Evolutionary conservation across 805 yeast genomes (phyloP).

Genomic region (Nakazawaea sp.): DNA sequence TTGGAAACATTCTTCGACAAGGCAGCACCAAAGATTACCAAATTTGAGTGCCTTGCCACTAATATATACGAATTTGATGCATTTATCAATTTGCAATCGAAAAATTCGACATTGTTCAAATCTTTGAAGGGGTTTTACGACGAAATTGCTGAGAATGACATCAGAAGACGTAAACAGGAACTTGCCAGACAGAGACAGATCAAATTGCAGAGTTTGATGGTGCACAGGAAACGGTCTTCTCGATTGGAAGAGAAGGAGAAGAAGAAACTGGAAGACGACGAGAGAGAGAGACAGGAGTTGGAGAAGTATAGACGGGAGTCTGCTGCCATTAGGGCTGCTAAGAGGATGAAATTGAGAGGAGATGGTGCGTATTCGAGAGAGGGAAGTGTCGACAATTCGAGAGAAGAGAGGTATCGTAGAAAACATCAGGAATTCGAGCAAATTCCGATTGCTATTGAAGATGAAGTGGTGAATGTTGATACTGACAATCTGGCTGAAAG

Average conservation of each 20-base stretch:
- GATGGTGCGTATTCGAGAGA: constrained; percentile 16
- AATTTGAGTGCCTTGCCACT: constrained; percentile 34
- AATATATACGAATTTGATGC: constrained; percentile 37
- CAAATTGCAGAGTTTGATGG: constrained; percentile 55
- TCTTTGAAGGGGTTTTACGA: constrained; percentile 25
- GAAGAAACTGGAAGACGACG: constrained; percentile 46
- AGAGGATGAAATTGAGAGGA: constrained; percentile 30
- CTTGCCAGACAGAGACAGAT: constrained; percentile 53
- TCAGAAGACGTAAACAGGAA: constrained; percentile 46
- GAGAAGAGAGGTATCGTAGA: constrained; percentile 22
- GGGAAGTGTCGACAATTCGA: constrained; percentile 29
- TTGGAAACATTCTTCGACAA: constrained; percentile 7
- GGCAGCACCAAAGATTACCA: constrained; percentile 28
- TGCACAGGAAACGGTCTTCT: constrained; percentile 68
- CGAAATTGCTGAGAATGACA: constrained; percentile 34
- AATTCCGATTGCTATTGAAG: not conserved
- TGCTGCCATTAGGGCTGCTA: constrained; percentile 35
- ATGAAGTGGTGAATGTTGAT: not conserved
- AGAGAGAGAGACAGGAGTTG: constrained; percentile 35
- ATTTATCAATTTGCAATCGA: constrained; percentile 17
- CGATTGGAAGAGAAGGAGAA: constrained; percentile 61
- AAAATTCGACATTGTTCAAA: constrained; percentile 17
- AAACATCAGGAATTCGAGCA: constrained; percentile 2
- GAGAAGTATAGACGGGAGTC: constrained; percentile 38
- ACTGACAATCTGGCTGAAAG: not conserved